Evolutionary conservation across 495 filamentous ascomycete genomes (phyloP).

Genomic region (Penicillium paradoxum): DNA sequence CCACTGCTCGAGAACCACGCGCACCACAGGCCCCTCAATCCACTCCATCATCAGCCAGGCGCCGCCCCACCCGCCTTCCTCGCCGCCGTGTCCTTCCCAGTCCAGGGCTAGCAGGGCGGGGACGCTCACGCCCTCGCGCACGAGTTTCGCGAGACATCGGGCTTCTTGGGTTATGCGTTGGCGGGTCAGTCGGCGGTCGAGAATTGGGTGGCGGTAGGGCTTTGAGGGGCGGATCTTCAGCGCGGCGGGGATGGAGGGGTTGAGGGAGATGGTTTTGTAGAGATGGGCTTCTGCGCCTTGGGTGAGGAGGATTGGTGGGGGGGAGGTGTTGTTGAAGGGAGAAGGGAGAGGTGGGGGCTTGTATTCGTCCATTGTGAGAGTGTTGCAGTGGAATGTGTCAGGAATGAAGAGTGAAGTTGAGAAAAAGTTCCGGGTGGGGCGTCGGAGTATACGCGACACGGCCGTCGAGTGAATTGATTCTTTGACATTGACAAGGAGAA

Average conservation of each 20-base stretch:
- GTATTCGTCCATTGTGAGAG: slow-evolving; percentile 23
- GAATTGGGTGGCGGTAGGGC: slow-evolving; percentile 83
- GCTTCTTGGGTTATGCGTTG: slow-evolving; percentile 84
- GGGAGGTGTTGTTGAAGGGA: slow-evolving; percentile 56
- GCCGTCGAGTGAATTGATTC: not conserved
- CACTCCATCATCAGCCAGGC: slow-evolving; percentile 92
- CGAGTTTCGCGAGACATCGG: slow-evolving; percentile 69
- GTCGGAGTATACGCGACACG: slow-evolving; percentile 2
- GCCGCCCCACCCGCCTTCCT: slow-evolving; percentile 47
- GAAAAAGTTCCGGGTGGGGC: slow-evolving; percentile 10
- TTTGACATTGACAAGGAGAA: too few species aligned
- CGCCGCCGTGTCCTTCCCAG: slow-evolving; percentile 44
- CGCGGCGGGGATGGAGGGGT: slow-evolving; percentile 61
- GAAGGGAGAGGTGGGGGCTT: slow-evolving; percentile 54
- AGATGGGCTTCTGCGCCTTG: slow-evolving; percentile 96
- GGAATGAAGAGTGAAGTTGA: not conserved
- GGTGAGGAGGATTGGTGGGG: slow-evolving; percentile 59
- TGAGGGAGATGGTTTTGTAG: slow-evolving; percentile 79
- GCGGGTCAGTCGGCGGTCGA: slow-evolving; percentile 82
- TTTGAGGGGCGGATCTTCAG: slow-evolving; percentile 94
- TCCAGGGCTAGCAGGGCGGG: slow-evolving; percentile 74
- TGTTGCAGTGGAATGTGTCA: not conserved
- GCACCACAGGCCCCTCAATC: slow-evolving; percentile 69
- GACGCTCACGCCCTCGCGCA: slow-evolving; percentile 70
- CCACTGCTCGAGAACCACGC: slow-evolving; percentile 62